Percentiles rank a stretch among this genome's conserved stretches.
phyloP scores from a whole-genome alignment of 2,329 filamentous ascomycete genomes.

The Penicillium aurantiogriseum region DNA sequence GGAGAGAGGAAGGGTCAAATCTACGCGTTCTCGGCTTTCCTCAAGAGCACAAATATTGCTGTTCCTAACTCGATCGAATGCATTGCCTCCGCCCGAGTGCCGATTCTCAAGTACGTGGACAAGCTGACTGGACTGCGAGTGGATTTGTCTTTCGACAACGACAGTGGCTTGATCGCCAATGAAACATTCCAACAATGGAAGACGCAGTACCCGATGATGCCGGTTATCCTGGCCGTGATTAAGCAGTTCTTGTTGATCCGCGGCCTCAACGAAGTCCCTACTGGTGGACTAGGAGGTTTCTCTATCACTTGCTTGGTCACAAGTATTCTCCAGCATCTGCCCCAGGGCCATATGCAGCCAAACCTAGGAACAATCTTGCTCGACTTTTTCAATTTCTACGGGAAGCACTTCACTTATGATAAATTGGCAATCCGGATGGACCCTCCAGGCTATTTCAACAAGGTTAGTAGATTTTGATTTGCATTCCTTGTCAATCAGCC shows the following conservation, averaged over 20 bases:
- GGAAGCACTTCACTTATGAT: conserved; percentile 71
- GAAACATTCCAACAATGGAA: conserved; percentile 81
- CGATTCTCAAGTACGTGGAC: conserved; percentile 89
- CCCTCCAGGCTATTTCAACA: conserved; percentile 71
- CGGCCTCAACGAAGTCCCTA: conserved; percentile 85
- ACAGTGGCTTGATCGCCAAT: conserved; percentile 75
- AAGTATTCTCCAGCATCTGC: conserved; percentile 79
- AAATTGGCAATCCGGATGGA: conserved; percentile 72
- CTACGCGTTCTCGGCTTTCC: conserved; percentile 60
- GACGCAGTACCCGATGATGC: conserved; percentile 75
- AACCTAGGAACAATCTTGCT: conserved; percentile 80
- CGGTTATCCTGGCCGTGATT: conserved; percentile 77
- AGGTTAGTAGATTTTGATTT: conserved; percentile 53
- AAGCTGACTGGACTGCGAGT: conserved; percentile 73
- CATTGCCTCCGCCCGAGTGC: conserved; percentile 76
- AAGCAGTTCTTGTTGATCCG: conserved; percentile 93
- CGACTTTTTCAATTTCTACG: conserved; percentile 87
- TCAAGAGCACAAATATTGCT: conserved; percentile 59
- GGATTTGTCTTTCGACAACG: conserved; percentile 93
- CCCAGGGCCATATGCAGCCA: conserved; percentile 63
- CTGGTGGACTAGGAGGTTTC: conserved; percentile 89
- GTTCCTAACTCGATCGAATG: conserved; percentile 60
- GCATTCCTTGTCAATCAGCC: background rate
- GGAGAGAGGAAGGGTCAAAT: conserved; percentile 56
- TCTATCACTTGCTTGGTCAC: conserved; percentile 91